These are phyloP conservation scores for Stropharia rugosoannulata DNA, from an alignment of 768 basidiomycete species.

Conservation along the genomic window DNA sequence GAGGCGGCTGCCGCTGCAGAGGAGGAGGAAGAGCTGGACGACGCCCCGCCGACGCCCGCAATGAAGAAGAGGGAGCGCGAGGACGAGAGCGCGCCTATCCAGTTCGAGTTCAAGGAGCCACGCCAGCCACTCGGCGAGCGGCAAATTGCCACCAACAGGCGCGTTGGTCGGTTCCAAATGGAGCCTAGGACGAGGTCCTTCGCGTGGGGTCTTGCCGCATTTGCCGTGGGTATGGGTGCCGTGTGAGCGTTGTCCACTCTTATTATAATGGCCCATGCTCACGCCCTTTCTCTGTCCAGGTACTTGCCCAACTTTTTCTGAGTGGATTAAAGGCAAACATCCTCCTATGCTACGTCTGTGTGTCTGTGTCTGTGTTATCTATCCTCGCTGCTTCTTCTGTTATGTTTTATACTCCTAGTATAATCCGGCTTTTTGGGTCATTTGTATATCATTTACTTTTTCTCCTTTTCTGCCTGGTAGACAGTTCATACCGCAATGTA, in stretches of 20 bases:
- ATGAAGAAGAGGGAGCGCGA: constrained; percentile 54
- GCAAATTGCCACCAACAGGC: constrained; percentile 57
- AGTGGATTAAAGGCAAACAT: neutral
- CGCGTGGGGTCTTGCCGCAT: constrained; percentile 83
- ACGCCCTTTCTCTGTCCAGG: neutral
- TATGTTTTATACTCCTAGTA: neutral
- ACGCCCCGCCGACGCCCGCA: constrained; percentile 20
- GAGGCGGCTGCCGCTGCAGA: constrained; percentile 20
- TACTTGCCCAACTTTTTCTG: neutral
- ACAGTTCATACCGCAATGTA: constrained; percentile 3
- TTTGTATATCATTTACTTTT: neutral
- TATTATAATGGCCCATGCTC: neutral
- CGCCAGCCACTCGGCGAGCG: constrained; percentile 46
- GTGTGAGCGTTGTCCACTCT: constrained; percentile 52
- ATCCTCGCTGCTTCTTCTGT: neutral
- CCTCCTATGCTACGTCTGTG: neutral
- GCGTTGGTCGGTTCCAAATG: constrained; percentile 53
- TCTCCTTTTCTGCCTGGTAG: neutral
- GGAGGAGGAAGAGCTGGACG: constrained; percentile 37
- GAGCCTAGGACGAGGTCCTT: constrained; percentile 72
- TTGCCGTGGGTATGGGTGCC: constrained; percentile 80
- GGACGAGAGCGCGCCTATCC: constrained; percentile 47
- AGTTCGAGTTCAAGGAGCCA: constrained; percentile 71
- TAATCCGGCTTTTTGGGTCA: constrained; percentile 11
- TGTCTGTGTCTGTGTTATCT: neutral